Evolutionary conservation across 2,329 filamentous ascomycete species (phyloP).

Genomic region (Tolypocladium nubicola): DNA sequence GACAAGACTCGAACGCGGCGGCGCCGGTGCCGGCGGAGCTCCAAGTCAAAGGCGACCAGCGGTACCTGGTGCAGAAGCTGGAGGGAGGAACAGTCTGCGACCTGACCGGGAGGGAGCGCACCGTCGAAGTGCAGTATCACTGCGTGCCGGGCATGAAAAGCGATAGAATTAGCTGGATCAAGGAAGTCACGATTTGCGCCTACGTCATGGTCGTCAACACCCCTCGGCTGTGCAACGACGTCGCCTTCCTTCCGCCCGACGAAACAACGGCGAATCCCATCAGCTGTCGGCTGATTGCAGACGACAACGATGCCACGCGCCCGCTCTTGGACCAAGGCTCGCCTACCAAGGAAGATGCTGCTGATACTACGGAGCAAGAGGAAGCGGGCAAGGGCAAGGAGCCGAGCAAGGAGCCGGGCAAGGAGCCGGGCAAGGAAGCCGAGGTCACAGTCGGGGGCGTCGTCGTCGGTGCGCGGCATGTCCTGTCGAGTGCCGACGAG

Average conservation of each 20-base stretch:
- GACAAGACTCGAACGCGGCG: constrained; percentile 11
- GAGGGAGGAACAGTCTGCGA: constrained; percentile 76
- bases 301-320: constrained; percentile 30
- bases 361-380: constrained; percentile 3
- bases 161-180: constrained; percentile 83
- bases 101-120: constrained; percentile 69
- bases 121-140: constrained; percentile 72
- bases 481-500: constrained; percentile 34
- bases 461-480: constrained; percentile 38
- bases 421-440: constrained; percentile 5
- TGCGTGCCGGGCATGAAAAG: constrained; percentile 65
- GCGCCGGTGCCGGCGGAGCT: constrained; percentile 46
- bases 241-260: constrained; percentile 74
- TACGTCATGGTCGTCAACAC: constrained; percentile 93
- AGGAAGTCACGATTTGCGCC: constrained; percentile 81
- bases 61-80: constrained; percentile 77
- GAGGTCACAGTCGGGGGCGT: constrained; percentile 41
- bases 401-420: not conserved
- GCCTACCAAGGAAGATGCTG: constrained; percentile 20
- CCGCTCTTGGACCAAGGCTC: constrained; percentile 24
- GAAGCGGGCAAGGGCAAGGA: not conserved
- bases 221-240: constrained; percentile 75
- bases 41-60: constrained; percentile 71
- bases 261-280: constrained; percentile 69
- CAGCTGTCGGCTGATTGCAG: constrained; percentile 61